Conservation (phyloP, 163 green algal genomes). For the Trebouxiophyceae sp. region DNA sequence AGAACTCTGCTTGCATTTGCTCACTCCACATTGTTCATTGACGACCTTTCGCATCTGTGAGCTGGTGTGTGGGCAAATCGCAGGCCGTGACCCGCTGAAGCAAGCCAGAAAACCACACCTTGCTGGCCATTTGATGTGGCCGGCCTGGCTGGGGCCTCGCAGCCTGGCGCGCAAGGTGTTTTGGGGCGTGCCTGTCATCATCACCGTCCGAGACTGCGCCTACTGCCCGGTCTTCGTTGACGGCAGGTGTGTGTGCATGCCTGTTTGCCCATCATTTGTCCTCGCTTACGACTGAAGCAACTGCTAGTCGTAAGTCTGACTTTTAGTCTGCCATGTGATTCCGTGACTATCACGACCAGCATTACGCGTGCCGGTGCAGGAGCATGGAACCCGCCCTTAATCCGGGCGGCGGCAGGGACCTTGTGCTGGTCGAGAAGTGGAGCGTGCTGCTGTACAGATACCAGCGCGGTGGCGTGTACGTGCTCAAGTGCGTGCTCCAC, state of each 20-base stretch:
- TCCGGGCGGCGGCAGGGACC: slow-evolving; percentile 26
- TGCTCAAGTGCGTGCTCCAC: slow-evolving; percentile 39
- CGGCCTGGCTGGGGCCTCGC: too few species aligned
- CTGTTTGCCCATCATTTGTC: background rate
- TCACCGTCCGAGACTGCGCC: slow-evolving; percentile 11
- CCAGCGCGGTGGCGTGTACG: slow-evolving; percentile 42
- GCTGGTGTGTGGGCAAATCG: too few species aligned
- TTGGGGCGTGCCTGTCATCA: background rate
- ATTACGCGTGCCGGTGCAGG: background rate
- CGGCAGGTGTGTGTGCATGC: background rate
- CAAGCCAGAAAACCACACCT: too few species aligned
- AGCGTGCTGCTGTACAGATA: slow-evolving; percentile 36
- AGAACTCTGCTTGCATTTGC: too few species aligned
- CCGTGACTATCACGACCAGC: background rate
- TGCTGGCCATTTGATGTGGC: too few species aligned
- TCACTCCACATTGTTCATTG: too few species aligned
- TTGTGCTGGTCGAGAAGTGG: slow-evolving; percentile 52
- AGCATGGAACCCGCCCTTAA: slow-evolving; percentile 60
- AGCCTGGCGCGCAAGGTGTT: too few species aligned
- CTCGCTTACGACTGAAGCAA: background rate
- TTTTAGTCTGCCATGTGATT: too few species aligned
- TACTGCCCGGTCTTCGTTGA: slow-evolving; percentile 13
- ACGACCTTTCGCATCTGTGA: too few species aligned
- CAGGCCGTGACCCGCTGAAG: too few species aligned
- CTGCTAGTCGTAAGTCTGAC: too few species aligned